phyloP scores from a whole-genome alignment of 805 yeast genomes.

The Ogataea haglerorum region DNA sequence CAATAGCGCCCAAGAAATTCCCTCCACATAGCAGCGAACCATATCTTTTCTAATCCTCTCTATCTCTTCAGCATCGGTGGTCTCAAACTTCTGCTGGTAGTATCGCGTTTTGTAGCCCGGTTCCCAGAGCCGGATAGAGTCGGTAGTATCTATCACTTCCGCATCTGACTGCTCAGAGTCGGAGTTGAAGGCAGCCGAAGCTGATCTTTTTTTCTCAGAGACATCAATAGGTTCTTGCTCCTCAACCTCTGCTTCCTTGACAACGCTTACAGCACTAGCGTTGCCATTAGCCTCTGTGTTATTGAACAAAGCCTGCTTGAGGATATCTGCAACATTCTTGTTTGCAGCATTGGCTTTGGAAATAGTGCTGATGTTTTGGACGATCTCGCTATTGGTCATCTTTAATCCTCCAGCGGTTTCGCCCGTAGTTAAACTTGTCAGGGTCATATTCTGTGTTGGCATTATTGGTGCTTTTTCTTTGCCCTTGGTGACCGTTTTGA shows the following conservation, averaged over 20 bases:
- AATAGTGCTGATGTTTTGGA: slow-evolving; percentile 55
- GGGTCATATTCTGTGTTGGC: slow-evolving; percentile 69
- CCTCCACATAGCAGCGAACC: slow-evolving; percentile 78
- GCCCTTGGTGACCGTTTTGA: slow-evolving; percentile 61
- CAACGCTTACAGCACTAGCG: slow-evolving; percentile 29
- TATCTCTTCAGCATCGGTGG: slow-evolving; percentile 51
- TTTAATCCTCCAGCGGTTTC: slow-evolving; percentile 61
- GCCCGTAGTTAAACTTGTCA: slow-evolving; percentile 68
- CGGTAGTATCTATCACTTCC: slow-evolving; percentile 42
- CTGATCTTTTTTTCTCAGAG: slow-evolving; percentile 22
- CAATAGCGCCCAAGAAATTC: slow-evolving; percentile 92
- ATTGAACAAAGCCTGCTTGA: slow-evolving; percentile 38
- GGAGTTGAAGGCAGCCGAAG: slow-evolving; percentile 23
- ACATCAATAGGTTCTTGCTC: slow-evolving; percentile 29
- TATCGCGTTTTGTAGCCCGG: slow-evolving; percentile 85
- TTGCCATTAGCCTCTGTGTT: slow-evolving; percentile 12
- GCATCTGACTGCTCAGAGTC: slow-evolving; percentile 32
- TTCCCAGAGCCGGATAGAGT: slow-evolving; percentile 69
- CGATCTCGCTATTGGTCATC: slow-evolving; percentile 68
- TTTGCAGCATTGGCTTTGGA: slow-evolving; percentile 72
- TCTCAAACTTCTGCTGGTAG: slow-evolving; percentile 70
- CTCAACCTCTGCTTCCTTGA: slow-evolving; percentile 23
- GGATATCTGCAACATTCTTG: slow-evolving; percentile 60
- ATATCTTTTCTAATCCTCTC: slow-evolving; percentile 53
- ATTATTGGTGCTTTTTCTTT: slow-evolving; percentile 71